Percentiles rank a stretch among this genome's conserved stretches.
phyloP scores from a whole-genome alignment of 2,329 filamentous ascomycete species.

The Arachnomyces sp. region DNA sequence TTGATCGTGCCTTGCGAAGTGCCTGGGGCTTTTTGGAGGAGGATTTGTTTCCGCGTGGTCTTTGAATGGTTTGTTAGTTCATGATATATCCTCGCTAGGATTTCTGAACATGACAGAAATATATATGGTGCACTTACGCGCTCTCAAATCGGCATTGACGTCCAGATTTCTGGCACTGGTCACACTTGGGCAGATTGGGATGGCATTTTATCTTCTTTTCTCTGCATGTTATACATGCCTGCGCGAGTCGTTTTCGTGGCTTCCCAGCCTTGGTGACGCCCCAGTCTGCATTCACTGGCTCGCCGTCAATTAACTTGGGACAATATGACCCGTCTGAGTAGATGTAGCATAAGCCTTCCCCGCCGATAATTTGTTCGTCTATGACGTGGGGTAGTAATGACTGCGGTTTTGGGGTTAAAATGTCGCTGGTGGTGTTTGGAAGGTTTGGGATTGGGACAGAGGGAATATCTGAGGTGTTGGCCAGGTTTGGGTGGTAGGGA shows the following conservation, averaged over 20 bases:
- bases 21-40: neutral
- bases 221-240: slow-evolving; percentile 85
- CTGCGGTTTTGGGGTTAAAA: slow-evolving; percentile 1
- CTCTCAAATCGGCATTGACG: slow-evolving; percentile 76
- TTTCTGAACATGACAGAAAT: too few species aligned
- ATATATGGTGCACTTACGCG: slow-evolving; percentile 56
- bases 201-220: slow-evolving; percentile 99
- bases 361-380: slow-evolving; percentile 48
- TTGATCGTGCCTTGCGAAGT: too few species aligned
- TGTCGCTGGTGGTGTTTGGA: slow-evolving; percentile 5
- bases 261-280: slow-evolving; percentile 91
- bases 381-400: slow-evolving; percentile 19
- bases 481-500: slow-evolving; percentile 10
- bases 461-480: slow-evolving; percentile 6
- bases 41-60: slow-evolving; percentile 3
- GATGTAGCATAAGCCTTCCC: slow-evolving; percentile 74
- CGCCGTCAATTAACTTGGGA: slow-evolving; percentile 75
- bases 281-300: slow-evolving; percentile 84
- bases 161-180: slow-evolving; percentile 88
- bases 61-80: slow-evolving; percentile 2
- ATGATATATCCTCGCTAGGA: too few species aligned
- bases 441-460: slow-evolving; percentile 15
- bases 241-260: slow-evolving; percentile 79
- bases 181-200: slow-evolving; percentile 75
- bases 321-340: slow-evolving; percentile 80